Conservation (phyloP, 306 rosid species). For the Casuarina glauca region DNA sequence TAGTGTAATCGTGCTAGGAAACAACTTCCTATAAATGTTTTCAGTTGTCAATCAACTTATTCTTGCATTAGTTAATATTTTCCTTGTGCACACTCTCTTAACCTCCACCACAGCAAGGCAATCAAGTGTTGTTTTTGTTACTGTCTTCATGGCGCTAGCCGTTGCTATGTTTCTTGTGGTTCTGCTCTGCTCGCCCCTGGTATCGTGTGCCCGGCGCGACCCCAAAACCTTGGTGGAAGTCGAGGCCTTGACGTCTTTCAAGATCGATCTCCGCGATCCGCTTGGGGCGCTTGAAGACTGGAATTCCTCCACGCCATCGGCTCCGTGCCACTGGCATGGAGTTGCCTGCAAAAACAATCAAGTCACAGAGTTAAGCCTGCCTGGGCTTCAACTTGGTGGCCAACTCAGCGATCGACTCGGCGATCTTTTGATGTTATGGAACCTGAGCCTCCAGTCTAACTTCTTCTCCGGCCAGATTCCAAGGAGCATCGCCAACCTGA, state of each 20-base stretch:
- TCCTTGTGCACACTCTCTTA: no score
- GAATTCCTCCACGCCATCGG: no score
- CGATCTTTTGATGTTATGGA: conserved; percentile 52
- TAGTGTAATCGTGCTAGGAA: no score
- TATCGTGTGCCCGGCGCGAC: conserved; percentile 48
- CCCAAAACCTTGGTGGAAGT: conserved; percentile 53
- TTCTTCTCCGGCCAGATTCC: conserved; percentile 78
- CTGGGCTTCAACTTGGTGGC: conserved; percentile 76
- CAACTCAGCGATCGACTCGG: conserved; percentile 59
- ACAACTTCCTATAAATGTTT: no score
- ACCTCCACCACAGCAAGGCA: no score
- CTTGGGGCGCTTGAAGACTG: no score
- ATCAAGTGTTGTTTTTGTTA: no score
- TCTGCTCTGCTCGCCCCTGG: conserved; percentile 48
- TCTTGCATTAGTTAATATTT: no score
- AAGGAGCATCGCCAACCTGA: conserved; percentile 39
- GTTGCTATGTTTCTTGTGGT: conserved; percentile 23
- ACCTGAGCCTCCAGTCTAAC: conserved; percentile 76
- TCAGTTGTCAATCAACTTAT: no score
- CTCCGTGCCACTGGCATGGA: no score
- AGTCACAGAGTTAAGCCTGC: conserved; percentile 74
- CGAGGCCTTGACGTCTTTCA: conserved; percentile 39
- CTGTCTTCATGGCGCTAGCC: conserved; percentile 17
- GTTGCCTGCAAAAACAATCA: conserved; percentile 32
- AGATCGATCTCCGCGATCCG: no score